Evolutionary conservation across 2,329 filamentous ascomycete species (phyloP).

Genomic region (Teratosphaeria pseudoeucalypti): DNA sequence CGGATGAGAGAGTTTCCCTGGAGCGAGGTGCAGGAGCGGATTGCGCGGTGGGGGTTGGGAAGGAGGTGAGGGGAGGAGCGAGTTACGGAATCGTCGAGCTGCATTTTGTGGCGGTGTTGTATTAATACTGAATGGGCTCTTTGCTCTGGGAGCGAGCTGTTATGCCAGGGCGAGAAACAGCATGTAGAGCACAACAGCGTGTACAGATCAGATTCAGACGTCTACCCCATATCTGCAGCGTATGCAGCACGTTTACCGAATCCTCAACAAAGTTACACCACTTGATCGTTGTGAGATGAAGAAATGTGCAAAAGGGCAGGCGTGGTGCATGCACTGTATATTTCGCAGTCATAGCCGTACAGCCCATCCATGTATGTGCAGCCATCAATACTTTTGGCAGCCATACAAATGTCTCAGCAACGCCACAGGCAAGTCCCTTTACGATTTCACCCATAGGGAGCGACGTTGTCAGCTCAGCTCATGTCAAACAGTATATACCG

Average conservation of each 20-base stretch:
- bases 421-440: neutral
- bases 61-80: conserved; percentile 32
- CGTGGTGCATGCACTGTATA: neutral
- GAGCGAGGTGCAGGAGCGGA: conserved; percentile 82
- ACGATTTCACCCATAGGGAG: neutral
- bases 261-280: too few species aligned
- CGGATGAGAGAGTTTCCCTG: conserved; percentile 62
- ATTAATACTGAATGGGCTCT: neutral
- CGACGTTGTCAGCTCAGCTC: neutral
- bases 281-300: neutral
- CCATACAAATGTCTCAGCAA: neutral
- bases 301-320: neutral
- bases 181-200: neutral
- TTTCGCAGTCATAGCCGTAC: neutral
- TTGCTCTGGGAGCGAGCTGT: neutral
- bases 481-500: neutral
- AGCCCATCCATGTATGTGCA: neutral
- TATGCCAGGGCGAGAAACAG: neutral
- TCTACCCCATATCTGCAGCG: neutral
- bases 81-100: neutral
- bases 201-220: neutral
- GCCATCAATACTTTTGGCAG: neutral
- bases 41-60: conserved; percentile 74
- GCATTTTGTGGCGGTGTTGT: neutral
- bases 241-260: neutral